Base-by-base conservation (phyloP, 2,329 filamentous ascomycete genomes). In the Aspergillus transmontanensis region DNA sequence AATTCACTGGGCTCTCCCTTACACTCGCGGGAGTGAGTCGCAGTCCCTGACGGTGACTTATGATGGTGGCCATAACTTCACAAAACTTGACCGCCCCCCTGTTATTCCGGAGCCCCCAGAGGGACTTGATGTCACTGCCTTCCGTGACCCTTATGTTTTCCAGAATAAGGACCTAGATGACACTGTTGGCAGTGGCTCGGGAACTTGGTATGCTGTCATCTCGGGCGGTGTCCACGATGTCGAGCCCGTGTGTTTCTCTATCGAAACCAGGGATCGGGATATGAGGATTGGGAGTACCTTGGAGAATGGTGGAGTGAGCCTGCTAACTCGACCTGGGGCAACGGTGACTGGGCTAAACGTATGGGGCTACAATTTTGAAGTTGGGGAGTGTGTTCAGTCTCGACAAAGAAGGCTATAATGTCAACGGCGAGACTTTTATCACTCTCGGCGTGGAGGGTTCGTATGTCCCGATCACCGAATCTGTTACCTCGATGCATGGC, bases 301-400 rank as follows among this genome's bases (percentile, higher is more conserved):
- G 66, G 68, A 1, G 57, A 68, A 32, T 69, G 66, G 68, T 69
- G 66, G 65, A 60, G 61, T 14, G 68, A 67, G 26, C 60, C 66
- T 7, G 58, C 55, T 19, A 69, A 69, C 41, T 60, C 66, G 3
- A 69, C 65, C 28, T 69, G 68, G 66, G 68, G 68, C 1, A 61
- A 62, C 2, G 68, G 66, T 39, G 59, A 62, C 19, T 69, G 68
- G 68, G 66, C 68, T 6, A 64, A 63, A 3, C 21, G 58, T 64
- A 1, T 68, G 60, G 60, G 68, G 65, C 1, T 69, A 64, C 58
- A 69, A 69, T 61, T 69, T 66, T 34, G 68, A 69, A 53, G 60
- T 60, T 14, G 65, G 50, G 30, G 30, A 69, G 69, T 11, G 51
- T 65, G 23, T 63, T 69, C 54, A 51, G 45, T 34, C 59, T 69